These are phyloP conservation scores for Echites panduratus DNA, from an alignment of 257 asterid species.

Conservation along the genomic window DNA sequence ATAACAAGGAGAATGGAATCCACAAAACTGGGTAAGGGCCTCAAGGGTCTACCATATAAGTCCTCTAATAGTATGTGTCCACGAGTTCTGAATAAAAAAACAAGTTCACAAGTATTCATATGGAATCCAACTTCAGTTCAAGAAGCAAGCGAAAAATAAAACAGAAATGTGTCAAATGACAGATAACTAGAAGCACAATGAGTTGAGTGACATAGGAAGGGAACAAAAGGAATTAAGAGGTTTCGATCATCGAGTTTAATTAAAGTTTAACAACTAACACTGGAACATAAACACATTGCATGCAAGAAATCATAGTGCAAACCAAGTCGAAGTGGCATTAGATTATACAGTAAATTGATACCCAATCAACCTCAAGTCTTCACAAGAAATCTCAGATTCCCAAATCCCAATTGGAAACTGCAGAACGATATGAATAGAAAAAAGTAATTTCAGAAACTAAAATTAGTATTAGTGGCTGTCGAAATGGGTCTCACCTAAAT, in stretches of 20 bases:
- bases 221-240: not conserved
- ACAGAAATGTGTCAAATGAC: slow-evolving; percentile 3
- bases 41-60: slow-evolving; percentile 35
- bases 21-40: slow-evolving; percentile 33
- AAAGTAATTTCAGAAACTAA: slow-evolving; percentile 11
- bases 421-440: slow-evolving; percentile 7
- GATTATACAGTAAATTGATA: slow-evolving; percentile 1
- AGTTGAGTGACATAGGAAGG: not conserved
- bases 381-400: slow-evolving; percentile 11
- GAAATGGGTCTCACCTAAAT: slow-evolving; percentile 29
- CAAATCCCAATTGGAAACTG: slow-evolving; percentile 20
- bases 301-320: slow-evolving; percentile 20
- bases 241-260: not conserved
- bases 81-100: slow-evolving; percentile 9
- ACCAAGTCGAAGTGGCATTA: not conserved
- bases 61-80: slow-evolving; percentile 16
- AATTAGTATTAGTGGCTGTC: slow-evolving; percentile 3
- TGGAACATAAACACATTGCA: slow-evolving; percentile 37
- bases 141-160: slow-evolving; percentile 14
- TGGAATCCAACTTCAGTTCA: slow-evolving; percentile 20
- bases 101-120: slow-evolving; percentile 19
- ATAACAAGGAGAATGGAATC: slow-evolving; percentile 43
- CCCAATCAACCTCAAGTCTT: not conserved
- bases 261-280: not conserved
- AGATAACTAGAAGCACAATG: slow-evolving; percentile 7